Evolutionary conservation across 805 yeast genomes (phyloP).

Genomic region (Candida easanensis): DNA sequence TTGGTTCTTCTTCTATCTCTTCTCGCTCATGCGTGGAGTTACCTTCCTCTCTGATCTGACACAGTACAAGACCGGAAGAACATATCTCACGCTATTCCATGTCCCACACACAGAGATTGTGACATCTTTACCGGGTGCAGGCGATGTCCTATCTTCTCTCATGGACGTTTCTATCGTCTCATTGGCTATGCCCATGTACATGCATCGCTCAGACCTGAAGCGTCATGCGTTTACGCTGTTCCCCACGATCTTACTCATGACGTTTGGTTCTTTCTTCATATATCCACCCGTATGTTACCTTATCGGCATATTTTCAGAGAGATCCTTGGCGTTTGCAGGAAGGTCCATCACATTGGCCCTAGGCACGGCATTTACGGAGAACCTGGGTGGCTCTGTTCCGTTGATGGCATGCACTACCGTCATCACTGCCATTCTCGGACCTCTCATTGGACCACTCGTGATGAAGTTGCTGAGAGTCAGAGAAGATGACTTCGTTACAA

Average conservation of each 20-base stretch:
- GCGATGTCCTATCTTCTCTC: constrained; percentile 65
- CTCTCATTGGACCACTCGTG: constrained; percentile 54
- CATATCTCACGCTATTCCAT: constrained; percentile 57
- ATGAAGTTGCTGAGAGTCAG: constrained; percentile 47
- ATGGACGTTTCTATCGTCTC: constrained; percentile 80
- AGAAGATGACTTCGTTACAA: constrained; percentile 63
- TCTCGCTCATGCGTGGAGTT: constrained; percentile 47
- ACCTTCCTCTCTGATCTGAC: constrained; percentile 50
- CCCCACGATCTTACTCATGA: constrained; percentile 55
- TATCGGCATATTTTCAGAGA: constrained; percentile 56
- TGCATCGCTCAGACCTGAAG: constrained; percentile 61
- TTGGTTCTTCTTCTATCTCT: constrained; percentile 57
- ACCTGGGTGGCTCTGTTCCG: constrained; percentile 65
- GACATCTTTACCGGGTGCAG: constrained; percentile 69
- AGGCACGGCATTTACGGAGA: constrained; percentile 67
- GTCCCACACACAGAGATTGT: constrained; percentile 13
- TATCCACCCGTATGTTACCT: constrained; percentile 69
- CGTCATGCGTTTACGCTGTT: constrained; percentile 56
- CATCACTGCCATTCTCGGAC: constrained; percentile 73
- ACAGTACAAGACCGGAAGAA: constrained; percentile 67
- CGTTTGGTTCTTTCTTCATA: constrained; percentile 56
- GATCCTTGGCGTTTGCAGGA: constrained; percentile 74
- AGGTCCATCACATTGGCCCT: constrained; percentile 79
- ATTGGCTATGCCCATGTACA: constrained; percentile 72
- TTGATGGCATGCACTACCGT: constrained; percentile 79